A percentile compares a stretch with the other conserved stretches of the same genome.
Conservation (phyloP, 225 moss, liverwort and hornwort species). For the Sphagnum contortum region DNA sequence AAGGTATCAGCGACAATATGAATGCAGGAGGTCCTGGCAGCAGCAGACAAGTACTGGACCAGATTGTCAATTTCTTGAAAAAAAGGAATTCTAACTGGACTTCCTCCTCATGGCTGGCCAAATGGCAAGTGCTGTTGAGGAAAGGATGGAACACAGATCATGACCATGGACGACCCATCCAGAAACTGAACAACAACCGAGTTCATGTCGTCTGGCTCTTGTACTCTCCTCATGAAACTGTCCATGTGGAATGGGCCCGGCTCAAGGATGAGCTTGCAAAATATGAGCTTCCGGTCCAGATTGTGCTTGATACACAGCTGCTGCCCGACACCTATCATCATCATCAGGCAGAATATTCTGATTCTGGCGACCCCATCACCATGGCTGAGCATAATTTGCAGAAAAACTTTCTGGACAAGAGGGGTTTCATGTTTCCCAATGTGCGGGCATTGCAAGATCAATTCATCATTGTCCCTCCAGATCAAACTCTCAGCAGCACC, state of each 20-base stretch:
- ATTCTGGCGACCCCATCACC: background rate
- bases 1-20: background rate
- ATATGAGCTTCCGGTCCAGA: background rate
- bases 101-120: background rate
- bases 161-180: background rate
- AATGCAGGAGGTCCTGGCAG: too few relatives aligned
- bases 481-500: background rate
- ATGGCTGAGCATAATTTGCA: background rate
- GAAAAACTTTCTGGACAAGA: background rate
- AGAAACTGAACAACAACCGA: background rate
- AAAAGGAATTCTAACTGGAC: background rate
- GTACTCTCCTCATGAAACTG: background rate
- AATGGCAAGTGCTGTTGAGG: background rate
- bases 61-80: background rate
- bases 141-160: background rate
- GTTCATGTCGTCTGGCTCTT: background rate
- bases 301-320: background rate
- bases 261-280: background rate
- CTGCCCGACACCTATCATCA: too few relatives aligned
- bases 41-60: background rate
- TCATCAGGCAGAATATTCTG: too few relatives aligned
- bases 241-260: background rate
- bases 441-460: background rate
- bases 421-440: background rate
- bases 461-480: background rate